Evolutionary conservation across 768 basidiomycete genomes (phyloP).

Genomic region (Cystobasidium tubakii): DNA sequence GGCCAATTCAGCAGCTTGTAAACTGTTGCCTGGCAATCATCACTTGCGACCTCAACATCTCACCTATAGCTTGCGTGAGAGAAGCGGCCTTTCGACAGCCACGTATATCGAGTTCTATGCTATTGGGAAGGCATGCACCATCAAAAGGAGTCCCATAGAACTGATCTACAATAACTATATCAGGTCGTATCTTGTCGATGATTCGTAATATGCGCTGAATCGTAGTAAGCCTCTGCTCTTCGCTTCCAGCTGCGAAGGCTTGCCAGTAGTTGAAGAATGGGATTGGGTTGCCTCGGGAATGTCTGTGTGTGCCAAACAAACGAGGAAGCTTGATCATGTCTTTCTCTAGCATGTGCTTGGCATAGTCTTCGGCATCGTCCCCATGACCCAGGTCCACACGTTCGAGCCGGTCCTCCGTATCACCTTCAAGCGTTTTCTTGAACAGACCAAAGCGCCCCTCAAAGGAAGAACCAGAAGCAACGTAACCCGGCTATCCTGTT

Average conservation of each 20-base stretch:
- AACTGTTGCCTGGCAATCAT: no score
- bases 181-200: background rate
- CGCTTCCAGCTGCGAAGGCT: constrained; percentile 3
- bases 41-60: no score
- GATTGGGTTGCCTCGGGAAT: constrained; percentile 5
- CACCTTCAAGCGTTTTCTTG: background rate
- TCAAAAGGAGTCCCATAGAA: constrained; percentile 31
- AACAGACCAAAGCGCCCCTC: background rate
- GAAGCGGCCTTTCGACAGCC: no score
- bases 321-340: background rate
- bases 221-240: constrained; percentile 4
- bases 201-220: background rate
- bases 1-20: no score
- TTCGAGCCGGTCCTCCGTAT: background rate
- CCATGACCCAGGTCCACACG: background rate
- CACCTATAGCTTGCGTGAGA: no score
- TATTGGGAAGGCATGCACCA: no score
- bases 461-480: constrained; percentile 21
- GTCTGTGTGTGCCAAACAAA: constrained; percentile 14
- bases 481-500: background rate
- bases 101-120: no score
- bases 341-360: constrained; percentile 4
- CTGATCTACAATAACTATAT: constrained; percentile 27
- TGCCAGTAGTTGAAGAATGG: constrained; percentile 32
- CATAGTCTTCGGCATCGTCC: constrained; percentile 25